Base-by-base conservation (phyloP, 257 asterid genomes). In the Leptodermis oblonga region DNA sequence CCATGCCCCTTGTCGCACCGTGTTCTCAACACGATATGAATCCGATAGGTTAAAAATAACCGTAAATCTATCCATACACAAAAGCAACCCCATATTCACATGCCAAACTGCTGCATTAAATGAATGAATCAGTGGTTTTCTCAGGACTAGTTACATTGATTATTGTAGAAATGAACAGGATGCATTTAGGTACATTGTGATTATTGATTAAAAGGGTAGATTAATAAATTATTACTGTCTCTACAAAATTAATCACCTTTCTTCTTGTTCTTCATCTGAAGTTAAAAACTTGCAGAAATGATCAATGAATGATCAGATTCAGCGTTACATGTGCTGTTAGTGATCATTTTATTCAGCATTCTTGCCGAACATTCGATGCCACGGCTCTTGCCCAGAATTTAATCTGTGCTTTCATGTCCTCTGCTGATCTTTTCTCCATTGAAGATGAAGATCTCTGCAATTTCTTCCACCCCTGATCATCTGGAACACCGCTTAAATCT, bases 341-440 rank as follows among this genome's bases (percentile, higher is more conserved):
- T 14, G 30, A 22, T 76, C 65, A 82, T 55, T 58, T 31, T n/a
- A 20, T 12, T 59, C 26, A 59, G 65, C 87, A 87, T 73, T 92
- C 87, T 71, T 92, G 86, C 61, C 91, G 92, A 76, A 90, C 95
- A 65, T 90, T 90, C 68, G 97, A 88, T 36, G 98, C 98, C 73
- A 93, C 96, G 46, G 94, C 88, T 79, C 97, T 79, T 4, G 98
- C 98, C 98, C 98, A 92, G 45, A 88, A 93, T 83, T 76, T 93
- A 65, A 93, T 87, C 77, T 87, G 94, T 48, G 82, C 92, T 84
- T 93, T 93, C 95, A 88, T 81, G 70, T 87, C 93, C 48, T 86
- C 93, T 25, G 76, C 74, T 34, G 92, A 80, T 45, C 69, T 84
- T 77, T 79, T 84, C 28, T 80, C 82, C 66, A 83, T 80, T 63